Base-by-base conservation (phyloP, 1,139 yeast species). In the Geotrichum australiense region DNA sequence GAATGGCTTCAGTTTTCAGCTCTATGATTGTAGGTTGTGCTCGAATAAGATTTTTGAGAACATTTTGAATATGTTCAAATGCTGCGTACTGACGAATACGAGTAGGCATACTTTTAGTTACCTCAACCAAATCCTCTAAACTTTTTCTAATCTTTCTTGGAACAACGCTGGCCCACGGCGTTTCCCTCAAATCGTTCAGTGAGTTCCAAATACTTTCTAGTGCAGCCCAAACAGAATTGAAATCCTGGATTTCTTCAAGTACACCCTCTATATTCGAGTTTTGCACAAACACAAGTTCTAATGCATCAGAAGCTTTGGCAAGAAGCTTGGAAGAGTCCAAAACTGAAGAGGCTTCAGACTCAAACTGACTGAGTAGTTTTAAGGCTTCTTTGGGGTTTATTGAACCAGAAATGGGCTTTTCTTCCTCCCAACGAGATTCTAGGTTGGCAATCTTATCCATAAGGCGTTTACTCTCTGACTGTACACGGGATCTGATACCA, bases 11-110 rank as follows among this genome's bases (percentile, higher is more conserved):
- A 12, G 75, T 70, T 47, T 71, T 75, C 48, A 87, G 62, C 5
- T 74, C 78, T 0, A 64, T 53, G 1, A 83, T 39, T 8, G 69
- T 46, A 1, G 73, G 59, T 22, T 67, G 63, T 3, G 65, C 58
- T 42, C 68, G 66, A 21, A 73, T 51, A 27, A 71, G 57, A 2
- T 57, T 53, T 45, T 73, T 73, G 4, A 83, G 58, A 0, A 57
- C 54, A 11, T 61, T 62, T 49, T 77, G 78, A 23, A 80, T 67
- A 31, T 73, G 73, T 49, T 74, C 81, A 56, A 80, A 81, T 0
- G 89, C 86, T 1, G 78, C 66, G 55, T 83, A 82, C 49, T 80
- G 87, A 5, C 86, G 70, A 16, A 80, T 69, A 15, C 72, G 68
- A 0, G 71, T 62, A 0, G 93, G 84, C 62, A 80, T 67, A 0